Base-by-base conservation (phyloP, 1,284 basidiomycete genomes). In the Stygiomarasmius scandens region DNA sequence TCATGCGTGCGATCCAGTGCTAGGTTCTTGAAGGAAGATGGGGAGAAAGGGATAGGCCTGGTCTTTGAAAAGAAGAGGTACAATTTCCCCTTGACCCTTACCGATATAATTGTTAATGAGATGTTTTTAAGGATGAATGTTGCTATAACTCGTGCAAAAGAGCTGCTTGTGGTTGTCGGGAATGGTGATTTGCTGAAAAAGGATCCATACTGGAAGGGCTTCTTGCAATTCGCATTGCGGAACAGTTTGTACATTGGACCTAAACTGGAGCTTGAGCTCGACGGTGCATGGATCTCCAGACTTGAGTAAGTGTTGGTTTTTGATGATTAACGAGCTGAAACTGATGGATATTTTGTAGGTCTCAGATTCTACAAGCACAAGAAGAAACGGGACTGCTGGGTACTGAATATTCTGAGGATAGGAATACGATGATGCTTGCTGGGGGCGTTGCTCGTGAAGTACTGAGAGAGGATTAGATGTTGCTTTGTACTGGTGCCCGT, bases 161-260 rank as follows among this genome's bases (percentile, higher is more conserved):
- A 79, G 58, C 69, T 80, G 20, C 58, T 80, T 24, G 69, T 80
- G 2, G 73, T 80, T 16, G 68, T 79, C 47, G 78, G 78, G 6
- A 79, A 78, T 58, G 76, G 71, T 14, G 60, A 58, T 0, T 64
- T 78, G 2, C 68, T 79, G 5, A 69, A 73, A 56, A 66, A 66
- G 22, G 78, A 80, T 65, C 74, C 77, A 1, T 79, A 79, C 59
- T 80, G 78, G 78, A 75, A 75, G 64, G 73, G 72, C 16, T 79
- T 78, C 60, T 61, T 80, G 43, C 75, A 79, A 54, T 80, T 80
- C 58, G 64, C 70, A 5, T 56, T 76, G 25, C 70, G 78, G 46
- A 76, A 79, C 56, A 74, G 74, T 51, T 63, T 79, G 77, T 80
- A 79, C 59, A 66, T 68, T 43, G 77, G 78, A 5, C 76, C 77